These are phyloP conservation scores for Colletotrichum limetticola DNA, from an alignment of 2,329 filamentous ascomycete genomes.

Conservation along the genomic window DNA sequence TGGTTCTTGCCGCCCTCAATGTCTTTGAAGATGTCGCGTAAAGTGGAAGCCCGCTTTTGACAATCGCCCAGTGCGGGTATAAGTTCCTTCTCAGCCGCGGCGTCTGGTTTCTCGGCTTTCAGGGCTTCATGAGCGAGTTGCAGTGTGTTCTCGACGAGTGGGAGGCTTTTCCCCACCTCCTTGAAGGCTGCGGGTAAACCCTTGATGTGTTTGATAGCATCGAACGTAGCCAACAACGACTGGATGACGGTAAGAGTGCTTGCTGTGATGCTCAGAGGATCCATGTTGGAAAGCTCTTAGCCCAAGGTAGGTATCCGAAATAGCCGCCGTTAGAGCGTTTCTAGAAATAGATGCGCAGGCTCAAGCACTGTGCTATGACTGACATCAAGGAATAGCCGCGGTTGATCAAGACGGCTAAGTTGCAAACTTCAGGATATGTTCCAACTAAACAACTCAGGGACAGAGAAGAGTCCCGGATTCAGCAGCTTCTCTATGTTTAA, in stretches of 20 bases:
- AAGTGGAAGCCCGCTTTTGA: not conserved
- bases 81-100: not conserved
- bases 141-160: slow-evolving; percentile 2
- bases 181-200: slow-evolving; percentile 12
- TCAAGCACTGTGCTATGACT: not conserved
- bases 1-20: not conserved
- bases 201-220: slow-evolving; percentile 10
- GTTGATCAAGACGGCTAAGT: too few species aligned
- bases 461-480: too few species aligned
- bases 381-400: not conserved
- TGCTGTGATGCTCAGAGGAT: slow-evolving; percentile 11
- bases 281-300: not conserved
- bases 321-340: not conserved
- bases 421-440: too few species aligned
- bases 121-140: not conserved
- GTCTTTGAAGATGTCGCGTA: slow-evolving; percentile 1
- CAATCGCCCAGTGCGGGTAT: not conserved
- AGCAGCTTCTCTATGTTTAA: not conserved
- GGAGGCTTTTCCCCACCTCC: slow-evolving; percentile 8
- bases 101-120: not conserved
- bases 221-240: not conserved
- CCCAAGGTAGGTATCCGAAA: not conserved
- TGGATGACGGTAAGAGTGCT: slow-evolving; percentile 13
- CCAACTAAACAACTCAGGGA: too few species aligned
- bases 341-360: not conserved